Evolutionary conservation across 1,284 basidiomycete species (phyloP), one percentile per base, ranked within the genome.

Genomic region (Leccinum subrobustum): DNA sequence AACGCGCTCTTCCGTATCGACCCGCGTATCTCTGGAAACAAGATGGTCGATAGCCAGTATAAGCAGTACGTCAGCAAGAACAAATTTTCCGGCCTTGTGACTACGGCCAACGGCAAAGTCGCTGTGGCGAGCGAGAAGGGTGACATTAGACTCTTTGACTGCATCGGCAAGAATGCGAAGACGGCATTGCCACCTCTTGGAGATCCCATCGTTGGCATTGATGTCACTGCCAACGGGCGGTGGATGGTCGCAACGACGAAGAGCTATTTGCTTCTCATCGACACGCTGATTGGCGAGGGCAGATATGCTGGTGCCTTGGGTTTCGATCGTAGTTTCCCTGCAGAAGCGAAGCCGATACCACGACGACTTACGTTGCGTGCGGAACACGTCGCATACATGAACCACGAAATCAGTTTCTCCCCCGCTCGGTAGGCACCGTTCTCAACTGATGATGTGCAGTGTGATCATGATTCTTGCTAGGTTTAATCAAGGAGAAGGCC

Each of bases 151-250:
- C 79, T 99, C 57, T 99, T 96, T 70, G 97, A 99, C 75, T 82
- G 89, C 57, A 93, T 99, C 66, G 97, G 97, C 53, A 99, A 98
- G 85, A 99, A 95, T 70, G 97, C 97, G 37, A 99, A 99, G 86
- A 99, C 97, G 20, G 95, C 95, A n/a, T 79, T 99, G 53, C 95
- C 96, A 27, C 93, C 95, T 35, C 83, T 98, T 29, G 96, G 97
- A 29, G 95, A 98, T 76, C 94, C 96, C 48, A 98, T 99, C 70
- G 76, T 94, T 56, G 96, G 96, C 33, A 85, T 99, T 54, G 97
- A 99, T 76, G 94, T 95, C 7, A 96, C 96, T 3, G 89, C 93
- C 16, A 89, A 95, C 73, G 97, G 97, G 39, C 88, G 95, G 58
- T 99, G 91, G 84, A 86, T 99, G 60, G 92, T 99, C 33, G 97